Conservation (phyloP, 2,329 filamentous ascomycete species). For the Alternaria arbusti region DNA sequence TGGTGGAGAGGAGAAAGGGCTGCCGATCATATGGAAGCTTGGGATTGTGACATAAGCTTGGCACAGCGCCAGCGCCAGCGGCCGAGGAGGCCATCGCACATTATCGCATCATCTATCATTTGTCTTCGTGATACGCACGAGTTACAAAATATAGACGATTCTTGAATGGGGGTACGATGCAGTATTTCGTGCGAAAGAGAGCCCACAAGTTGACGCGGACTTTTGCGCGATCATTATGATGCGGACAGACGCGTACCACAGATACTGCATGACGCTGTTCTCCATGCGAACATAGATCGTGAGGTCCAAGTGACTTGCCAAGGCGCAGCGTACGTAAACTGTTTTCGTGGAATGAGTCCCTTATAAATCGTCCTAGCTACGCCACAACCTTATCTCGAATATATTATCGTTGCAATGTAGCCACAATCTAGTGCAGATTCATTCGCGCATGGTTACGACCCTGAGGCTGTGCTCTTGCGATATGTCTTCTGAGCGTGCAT, state of each 20-base stretch:
- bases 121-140: neutral
- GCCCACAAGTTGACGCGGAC: neutral
- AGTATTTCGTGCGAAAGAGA: neutral
- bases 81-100: conserved; percentile 1
- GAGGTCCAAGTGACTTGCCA: neutral
- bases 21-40: conserved; percentile 11
- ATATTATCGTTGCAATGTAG: neutral
- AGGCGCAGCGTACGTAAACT: neutral
- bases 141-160: neutral
- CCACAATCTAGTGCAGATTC: neutral
- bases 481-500: neutral
- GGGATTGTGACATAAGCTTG: conserved; percentile 10
- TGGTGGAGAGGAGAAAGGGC: conserved; percentile 15
- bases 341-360: neutral
- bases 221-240: neutral
- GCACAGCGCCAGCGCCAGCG: neutral
- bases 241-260: neutral
- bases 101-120: neutral
- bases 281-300: neutral
- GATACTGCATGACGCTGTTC: neutral
- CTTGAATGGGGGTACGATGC: neutral
- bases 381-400: neutral
- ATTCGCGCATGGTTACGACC: neutral
- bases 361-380: neutral
- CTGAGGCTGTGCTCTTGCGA: conserved; percentile 6